phyloP scores from a whole-genome alignment of 2,329 filamentous ascomycete species.

The Capronia americana region DNA sequence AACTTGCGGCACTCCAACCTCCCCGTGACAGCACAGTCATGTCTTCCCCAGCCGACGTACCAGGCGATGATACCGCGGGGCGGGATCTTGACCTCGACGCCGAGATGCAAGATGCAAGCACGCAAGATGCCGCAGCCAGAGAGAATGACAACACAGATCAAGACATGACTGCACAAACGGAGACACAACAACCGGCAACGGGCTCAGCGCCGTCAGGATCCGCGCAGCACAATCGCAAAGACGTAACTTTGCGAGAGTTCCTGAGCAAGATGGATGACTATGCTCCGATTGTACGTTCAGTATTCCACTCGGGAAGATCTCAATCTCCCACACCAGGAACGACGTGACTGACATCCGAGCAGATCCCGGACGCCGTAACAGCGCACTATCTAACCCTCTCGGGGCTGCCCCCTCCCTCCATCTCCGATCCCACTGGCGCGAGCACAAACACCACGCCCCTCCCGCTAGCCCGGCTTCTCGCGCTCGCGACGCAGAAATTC shows the following conservation, averaged over 20 bases:
- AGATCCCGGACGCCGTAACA: constrained; percentile 98
- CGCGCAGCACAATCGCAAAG: constrained; percentile 76
- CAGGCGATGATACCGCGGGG: constrained; percentile 18
- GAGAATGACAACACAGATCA: constrained; percentile 32
- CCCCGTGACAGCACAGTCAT: constrained; percentile 24
- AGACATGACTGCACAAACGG: constrained; percentile 21
- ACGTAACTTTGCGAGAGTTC: constrained; percentile 90
- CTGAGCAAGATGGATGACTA: constrained; percentile 97
- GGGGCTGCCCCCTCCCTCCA: constrained; percentile 86
- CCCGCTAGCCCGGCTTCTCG: constrained; percentile 88
- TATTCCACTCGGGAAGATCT: not conserved
- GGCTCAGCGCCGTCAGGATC: constrained; percentile 30
- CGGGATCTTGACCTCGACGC: constrained; percentile 43
- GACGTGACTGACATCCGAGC: not conserved
- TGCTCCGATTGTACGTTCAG: constrained; percentile 80
- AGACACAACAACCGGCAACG: constrained; percentile 31
- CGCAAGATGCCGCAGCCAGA: constrained; percentile 38
- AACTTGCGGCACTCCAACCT: not conserved
- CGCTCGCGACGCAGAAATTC: constrained; percentile 98
- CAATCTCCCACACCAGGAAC: not conserved
- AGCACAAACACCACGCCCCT: constrained; percentile 79
- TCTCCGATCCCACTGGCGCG: constrained; percentile 73
- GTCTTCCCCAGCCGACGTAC: constrained; percentile 31
- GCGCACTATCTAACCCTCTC: constrained; percentile 98
- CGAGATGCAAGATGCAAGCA: constrained; percentile 37